Percentiles rank a stretch among this genome's conserved stretches.
Conservation (phyloP, 495 filamentous ascomycete species). For the Hypoxylon rickii region DNA sequence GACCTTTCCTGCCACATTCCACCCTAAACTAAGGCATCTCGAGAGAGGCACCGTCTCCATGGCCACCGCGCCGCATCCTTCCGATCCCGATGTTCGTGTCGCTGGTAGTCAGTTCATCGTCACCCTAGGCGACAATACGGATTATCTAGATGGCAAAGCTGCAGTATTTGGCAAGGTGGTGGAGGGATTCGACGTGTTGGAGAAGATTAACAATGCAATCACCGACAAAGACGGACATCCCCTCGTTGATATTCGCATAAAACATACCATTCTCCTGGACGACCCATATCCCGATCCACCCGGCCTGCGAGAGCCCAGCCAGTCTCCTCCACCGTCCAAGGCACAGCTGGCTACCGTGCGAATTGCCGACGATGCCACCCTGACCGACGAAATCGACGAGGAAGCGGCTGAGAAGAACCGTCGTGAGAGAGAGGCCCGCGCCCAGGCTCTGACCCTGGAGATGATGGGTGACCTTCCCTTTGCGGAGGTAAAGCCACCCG, state of each 20-base stretch:
- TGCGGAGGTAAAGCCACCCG: slow-evolving; percentile 95
- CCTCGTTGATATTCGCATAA: slow-evolving; percentile 87
- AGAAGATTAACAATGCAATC: slow-evolving; percentile 90
- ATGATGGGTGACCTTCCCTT: slow-evolving; percentile 98
- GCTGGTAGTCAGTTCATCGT: slow-evolving; percentile 90
- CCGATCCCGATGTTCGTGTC: slow-evolving; percentile 78
- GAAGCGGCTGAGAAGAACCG: slow-evolving; percentile 81
- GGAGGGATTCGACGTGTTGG: slow-evolving; percentile 87
- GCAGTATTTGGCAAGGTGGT: slow-evolving; percentile 95
- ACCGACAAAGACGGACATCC: slow-evolving; percentile 83
- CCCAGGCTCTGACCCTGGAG: slow-evolving; percentile 92
- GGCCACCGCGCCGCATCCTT: slow-evolving; percentile 78
- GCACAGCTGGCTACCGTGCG: slow-evolving; percentile 89
- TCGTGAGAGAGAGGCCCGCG: slow-evolving; percentile 88
- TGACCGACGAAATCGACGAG: slow-evolving; percentile 65
- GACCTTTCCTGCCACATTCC: slow-evolving; percentile 81
- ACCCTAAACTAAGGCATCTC: slow-evolving; percentile 81
- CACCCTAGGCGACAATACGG: slow-evolving; percentile 82
- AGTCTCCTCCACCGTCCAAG: slow-evolving; percentile 79
- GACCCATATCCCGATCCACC: slow-evolving; percentile 84
- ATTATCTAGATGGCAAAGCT: slow-evolving; percentile 86
- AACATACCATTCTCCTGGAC: slow-evolving; percentile 86
- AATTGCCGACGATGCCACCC: slow-evolving; percentile 85
- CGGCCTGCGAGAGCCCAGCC: slow-evolving; percentile 72
- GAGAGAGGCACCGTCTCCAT: slow-evolving; percentile 92